Evolutionary conservation across 129 eudicot species (phyloP), one percentile per base, ranked within the genome.

Genomic region (Pseudognaphalium luteoalbum): DNA sequence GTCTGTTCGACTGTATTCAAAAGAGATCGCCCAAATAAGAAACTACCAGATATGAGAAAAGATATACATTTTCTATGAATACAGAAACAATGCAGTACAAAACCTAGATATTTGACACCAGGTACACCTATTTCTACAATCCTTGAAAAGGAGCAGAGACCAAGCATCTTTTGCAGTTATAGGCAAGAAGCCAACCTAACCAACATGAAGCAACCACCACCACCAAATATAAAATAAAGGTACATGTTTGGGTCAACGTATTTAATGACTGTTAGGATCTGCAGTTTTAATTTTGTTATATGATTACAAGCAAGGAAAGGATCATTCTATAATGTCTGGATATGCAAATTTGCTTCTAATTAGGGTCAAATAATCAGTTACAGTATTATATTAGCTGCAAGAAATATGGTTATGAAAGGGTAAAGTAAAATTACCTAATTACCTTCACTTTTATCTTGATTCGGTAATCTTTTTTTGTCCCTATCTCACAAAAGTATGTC

Each of bases 1-100:
- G 97, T 86, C 86, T 88, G 67, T 91, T 95, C 70, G 92, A 88
- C 98, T 93, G 92, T 79, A 78, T 30, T 69, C 8, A 66, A 51
- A 28, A 63, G 20, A 32, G 39, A 37, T 79, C 42, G 72, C 56
- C 17, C 22, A 47, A 6, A 68, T 78, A 35, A 79, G 62, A 61
- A 71, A 63, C 68, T 63, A 63, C 42, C 21, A 63, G 21, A 28
- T 30, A 30, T 63, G 21, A 4, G 68, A 30, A 63, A 63, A 63
- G 41, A 63, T 63, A 63, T 12, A 15, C 68, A 29, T 30, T 21
- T 1, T 30, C 68, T 1, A 62, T 19, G 32, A 14, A 51, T 20
- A 50, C 15, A 32, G 50, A 51, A 76, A 50, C 7, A 66, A 66
- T 3, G 15, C 3, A 12, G 21, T 59, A 33, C 7, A 30, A 54